These are phyloP conservation scores for Neonectria sp. DNA, from an alignment of 2,329 filamentous ascomycete species.

Conservation along the genomic window DNA sequence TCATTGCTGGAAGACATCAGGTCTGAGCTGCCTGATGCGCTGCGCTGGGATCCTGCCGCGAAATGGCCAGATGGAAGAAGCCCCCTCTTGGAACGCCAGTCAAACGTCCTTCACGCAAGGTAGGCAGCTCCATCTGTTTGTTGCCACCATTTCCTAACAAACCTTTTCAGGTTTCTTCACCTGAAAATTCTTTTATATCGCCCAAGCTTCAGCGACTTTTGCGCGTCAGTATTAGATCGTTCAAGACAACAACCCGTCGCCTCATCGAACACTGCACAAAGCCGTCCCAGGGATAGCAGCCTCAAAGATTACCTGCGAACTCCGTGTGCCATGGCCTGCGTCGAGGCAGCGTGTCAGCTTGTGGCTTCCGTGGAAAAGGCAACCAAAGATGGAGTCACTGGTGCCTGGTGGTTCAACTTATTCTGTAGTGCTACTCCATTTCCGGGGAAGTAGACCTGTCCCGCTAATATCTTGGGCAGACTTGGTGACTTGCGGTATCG, in stretches of 20 bases:
- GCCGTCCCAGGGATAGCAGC: neutral
- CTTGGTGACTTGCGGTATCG: no score
- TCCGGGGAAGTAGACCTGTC: no score
- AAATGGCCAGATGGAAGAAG: neutral
- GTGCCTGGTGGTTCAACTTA: conserved; percentile 20
- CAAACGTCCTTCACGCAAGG: conserved; percentile 17
- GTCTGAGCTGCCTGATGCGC: neutral
- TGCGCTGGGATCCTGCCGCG: conserved; percentile 3
- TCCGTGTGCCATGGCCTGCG: conserved; percentile 10
- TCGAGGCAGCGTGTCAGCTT: conserved; percentile 8
- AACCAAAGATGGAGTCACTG: neutral
- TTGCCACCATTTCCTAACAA: neutral
- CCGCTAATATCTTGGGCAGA: no score
- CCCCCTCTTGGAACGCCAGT: conserved; percentile 8
- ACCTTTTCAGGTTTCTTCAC: conserved; percentile 4
- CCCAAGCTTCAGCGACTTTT: conserved; percentile 19
- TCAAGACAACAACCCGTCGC: neutral
- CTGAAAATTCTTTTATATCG: conserved; percentile 19
- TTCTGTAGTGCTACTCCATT: neutral
- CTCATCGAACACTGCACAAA: neutral
- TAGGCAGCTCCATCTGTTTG: neutral
- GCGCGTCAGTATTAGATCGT: neutral
- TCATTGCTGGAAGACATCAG: neutral
- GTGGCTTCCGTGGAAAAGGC: conserved; percentile 5
- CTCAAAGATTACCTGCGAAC: neutral